phyloP scores from a whole-genome alignment of 2,329 filamentous ascomycete species.

The Verticillium dahliae region DNA sequence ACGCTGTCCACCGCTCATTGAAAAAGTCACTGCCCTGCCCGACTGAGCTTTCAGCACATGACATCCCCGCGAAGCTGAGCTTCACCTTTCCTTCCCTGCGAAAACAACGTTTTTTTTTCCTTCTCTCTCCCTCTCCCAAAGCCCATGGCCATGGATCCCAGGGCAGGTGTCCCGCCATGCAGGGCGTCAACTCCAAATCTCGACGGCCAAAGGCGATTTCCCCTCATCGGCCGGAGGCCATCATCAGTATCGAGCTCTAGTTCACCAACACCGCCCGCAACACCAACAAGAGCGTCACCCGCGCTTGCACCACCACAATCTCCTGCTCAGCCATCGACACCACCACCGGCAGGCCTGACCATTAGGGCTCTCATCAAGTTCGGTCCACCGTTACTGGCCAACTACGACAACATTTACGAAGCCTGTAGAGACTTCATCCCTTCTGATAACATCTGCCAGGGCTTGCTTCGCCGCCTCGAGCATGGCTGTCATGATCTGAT shows the following conservation, averaged over 20 bases:
- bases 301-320: not conserved
- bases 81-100: not conserved
- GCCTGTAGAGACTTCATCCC: conserved; percentile 36
- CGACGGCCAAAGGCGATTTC: not conserved
- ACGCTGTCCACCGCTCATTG: not conserved
- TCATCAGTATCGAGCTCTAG: not conserved
- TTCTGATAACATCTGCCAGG: conserved; percentile 40
- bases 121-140: too few relatives aligned
- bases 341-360: conserved; percentile 19
- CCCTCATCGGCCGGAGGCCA: not conserved
- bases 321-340: not conserved
- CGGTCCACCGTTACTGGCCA: conserved; percentile 33
- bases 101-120: not conserved
- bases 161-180: not conserved
- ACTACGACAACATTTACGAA: conserved; percentile 38
- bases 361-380: conserved; percentile 40
- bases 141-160: not conserved
- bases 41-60: not conserved
- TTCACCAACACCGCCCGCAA: not conserved
- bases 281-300: not conserved
- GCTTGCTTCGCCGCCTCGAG: conserved; percentile 41
- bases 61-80: not conserved
- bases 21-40: not conserved
- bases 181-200: not conserved
- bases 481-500: conserved; percentile 47